Evolutionary conservation across 163 green algal species (phyloP).

Genomic region (Scenedesmus sp.): DNA sequence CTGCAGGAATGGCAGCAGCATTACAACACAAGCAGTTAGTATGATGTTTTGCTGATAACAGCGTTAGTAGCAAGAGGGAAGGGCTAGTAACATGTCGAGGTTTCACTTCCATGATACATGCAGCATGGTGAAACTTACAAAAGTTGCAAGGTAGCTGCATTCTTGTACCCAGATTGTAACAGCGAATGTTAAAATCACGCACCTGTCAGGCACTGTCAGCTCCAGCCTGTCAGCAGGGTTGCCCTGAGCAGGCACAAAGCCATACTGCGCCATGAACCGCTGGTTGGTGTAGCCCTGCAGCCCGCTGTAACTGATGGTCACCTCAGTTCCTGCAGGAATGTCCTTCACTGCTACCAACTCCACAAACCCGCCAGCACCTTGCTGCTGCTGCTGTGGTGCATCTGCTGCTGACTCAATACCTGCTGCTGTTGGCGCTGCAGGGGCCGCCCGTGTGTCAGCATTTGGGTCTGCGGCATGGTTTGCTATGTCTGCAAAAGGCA

Average conservation of each 20-base stretch:
- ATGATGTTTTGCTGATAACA: not conserved
- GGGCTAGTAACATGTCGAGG: not conserved
- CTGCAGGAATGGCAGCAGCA: constrained; percentile 16
- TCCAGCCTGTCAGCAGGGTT: constrained; percentile 71
- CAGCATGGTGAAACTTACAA: not conserved
- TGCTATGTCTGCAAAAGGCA: constrained; percentile 57
- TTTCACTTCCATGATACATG: not conserved
- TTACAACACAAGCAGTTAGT: not conserved
- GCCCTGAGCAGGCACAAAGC: constrained; percentile 68
- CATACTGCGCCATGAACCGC: constrained; percentile 80
- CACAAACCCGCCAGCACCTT: constrained; percentile 38
- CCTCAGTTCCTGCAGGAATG: constrained; percentile 65
- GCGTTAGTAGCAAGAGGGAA: not conserved
- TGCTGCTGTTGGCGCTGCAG: not conserved
- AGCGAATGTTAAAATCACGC: not conserved
- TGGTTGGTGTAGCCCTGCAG: constrained; percentile 73
- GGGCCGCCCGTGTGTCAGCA: constrained; percentile 57
- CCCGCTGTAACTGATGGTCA: constrained; percentile 78
- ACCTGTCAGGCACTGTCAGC: constrained; percentile 46
- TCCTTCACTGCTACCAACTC: constrained; percentile 68
- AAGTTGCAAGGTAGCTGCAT: not conserved
- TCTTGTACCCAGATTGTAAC: not conserved
- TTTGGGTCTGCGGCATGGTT: constrained; percentile 65
- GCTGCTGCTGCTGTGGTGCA: constrained; percentile 20
- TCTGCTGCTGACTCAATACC: not conserved